Conservation (phyloP, 2,329 filamentous ascomycete species). For the Talaromyces marneffei region DNA sequence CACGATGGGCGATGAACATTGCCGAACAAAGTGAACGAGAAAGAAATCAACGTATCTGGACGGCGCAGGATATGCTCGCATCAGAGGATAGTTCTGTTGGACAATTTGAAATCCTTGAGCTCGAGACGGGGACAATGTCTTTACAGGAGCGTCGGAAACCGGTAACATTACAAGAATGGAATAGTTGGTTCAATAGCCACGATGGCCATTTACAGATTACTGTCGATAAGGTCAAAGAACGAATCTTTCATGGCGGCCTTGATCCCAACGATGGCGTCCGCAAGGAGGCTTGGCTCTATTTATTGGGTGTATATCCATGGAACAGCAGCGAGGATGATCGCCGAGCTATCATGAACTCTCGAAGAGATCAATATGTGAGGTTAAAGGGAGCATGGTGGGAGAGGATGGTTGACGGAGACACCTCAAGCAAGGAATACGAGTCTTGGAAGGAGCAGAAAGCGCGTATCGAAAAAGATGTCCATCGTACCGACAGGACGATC, state of each 20-base stretch:
- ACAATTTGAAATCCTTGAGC: constrained; percentile 88
- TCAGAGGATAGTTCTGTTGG: constrained; percentile 93
- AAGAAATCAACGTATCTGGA: constrained; percentile 81
- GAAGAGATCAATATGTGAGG: constrained; percentile 88
- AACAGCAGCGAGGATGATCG: constrained; percentile 82
- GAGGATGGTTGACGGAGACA: constrained; percentile 73
- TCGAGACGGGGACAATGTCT: constrained; percentile 65
- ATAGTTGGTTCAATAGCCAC: constrained; percentile 72
- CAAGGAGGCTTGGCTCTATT: constrained; percentile 94
- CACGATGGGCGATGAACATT: constrained; percentile 97
- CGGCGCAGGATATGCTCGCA: constrained; percentile 82
- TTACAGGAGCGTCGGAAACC: constrained; percentile 70
- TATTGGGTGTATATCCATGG: constrained; percentile 90
- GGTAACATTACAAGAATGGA: constrained; percentile 81
- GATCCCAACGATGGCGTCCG: constrained; percentile 83
- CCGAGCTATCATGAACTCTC: constrained; percentile 72
- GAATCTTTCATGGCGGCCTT: constrained; percentile 92
- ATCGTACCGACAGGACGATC: constrained; percentile 89
- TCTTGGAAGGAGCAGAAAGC: constrained; percentile 95
- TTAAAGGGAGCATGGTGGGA: constrained; percentile 98
- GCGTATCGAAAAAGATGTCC: constrained; percentile 97
- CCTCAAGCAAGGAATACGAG: constrained; percentile 74
- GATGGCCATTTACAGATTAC: constrained; percentile 74
- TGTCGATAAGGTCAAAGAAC: constrained; percentile 87
- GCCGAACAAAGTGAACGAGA: constrained; percentile 94